Base-by-base conservation (phyloP, 192 early-diverging fungal genomes). In the Podila horticola region DNA sequence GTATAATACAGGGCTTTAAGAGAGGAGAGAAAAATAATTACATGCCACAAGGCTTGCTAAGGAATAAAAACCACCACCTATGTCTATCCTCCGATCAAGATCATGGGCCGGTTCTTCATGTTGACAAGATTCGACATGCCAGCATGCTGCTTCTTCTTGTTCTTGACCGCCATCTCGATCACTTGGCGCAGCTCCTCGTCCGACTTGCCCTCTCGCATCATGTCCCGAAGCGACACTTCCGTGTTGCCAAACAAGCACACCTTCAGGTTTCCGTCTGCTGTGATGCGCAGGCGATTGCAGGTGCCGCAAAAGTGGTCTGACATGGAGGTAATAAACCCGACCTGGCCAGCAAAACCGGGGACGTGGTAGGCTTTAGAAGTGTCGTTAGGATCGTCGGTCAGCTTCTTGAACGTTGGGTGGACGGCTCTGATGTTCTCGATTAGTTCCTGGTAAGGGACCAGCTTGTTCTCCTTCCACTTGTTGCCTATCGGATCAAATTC, bases 281-380 rank as follows among this genome's bases (percentile, higher is more conserved):
- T 91, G 50, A 99, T 88, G 10, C 97, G 92, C 45, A 99, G 83
- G 22, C 97, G 91, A 75, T 97, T 98, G 82, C 97, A 99, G 1
- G 96, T 94, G 5, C 92, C 88, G 85, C 97, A 99, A 67, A 99
- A 99, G 65, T 97, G 94, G 48, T 97, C 91, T n/a, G 96, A 95
- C 97, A 99, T 99, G 3, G 95, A 97, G 4, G 95, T 96, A 62
- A 99, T 98, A 75, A 98, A 99, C 0, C 98, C 98, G 84, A 99
- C 92, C 79, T 93, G 90, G n/a, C 97, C 97, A 28, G 66, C 69
- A 71, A 91, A 96, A 5, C 94, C 97, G 7, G 90, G 88, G 52
- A 98, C 89, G 41, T 84, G 65, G 64, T 91, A 97, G 4, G 90
- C 89, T 86, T 96, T 96, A 26, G 93, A 91, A 1, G 97, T 99